phyloP scores from a whole-genome alignment of 768 basidiomycete genomes.

The Hygrocybe punicea region DNA sequence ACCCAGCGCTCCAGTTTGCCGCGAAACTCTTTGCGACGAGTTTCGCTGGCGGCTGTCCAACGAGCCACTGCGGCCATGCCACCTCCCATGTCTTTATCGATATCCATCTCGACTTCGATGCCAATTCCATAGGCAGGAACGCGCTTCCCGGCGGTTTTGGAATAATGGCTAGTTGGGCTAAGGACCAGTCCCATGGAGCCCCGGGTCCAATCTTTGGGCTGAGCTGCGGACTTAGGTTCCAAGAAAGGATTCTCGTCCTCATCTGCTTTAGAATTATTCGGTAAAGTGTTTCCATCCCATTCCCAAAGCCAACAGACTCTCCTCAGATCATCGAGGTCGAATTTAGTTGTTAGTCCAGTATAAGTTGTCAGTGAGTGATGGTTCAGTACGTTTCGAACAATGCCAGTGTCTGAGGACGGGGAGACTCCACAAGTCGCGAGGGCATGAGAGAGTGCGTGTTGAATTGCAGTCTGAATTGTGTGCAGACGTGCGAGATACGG shows the following conservation, averaged over 20 bases:
- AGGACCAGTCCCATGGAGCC: conserved; percentile 78
- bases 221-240: conserved; percentile 34
- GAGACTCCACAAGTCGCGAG: conserved; percentile 79
- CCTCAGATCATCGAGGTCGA: conserved; percentile 65
- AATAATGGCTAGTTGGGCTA: conserved; percentile 68
- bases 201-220: conserved; percentile 67
- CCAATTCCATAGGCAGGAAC: conserved; percentile 81
- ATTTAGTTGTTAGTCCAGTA: conserved; percentile 59
- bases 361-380: conserved; percentile 69
- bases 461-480: conserved; percentile 63
- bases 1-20: conserved; percentile 63
- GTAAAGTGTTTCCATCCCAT: conserved; percentile 61
- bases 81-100: conserved; percentile 72
- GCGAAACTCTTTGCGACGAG: conserved; percentile 55
- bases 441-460: conserved; percentile 81
- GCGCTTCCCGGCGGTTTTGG: conserved; percentile 61
- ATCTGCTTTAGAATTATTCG: conserved; percentile 16
- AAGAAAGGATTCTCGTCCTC: conserved; percentile 73
- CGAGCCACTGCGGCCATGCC: conserved; percentile 90
- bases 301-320: conserved; percentile 89
- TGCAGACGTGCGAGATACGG: conserved; percentile 58
- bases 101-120: conserved; percentile 82
- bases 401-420: conserved; percentile 69
- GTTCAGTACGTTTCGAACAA: conserved; percentile 75
- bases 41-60: conserved; percentile 72